phyloP scores from a whole-genome alignment of 352 stramenopile species.

The Phytopythium oedochilum region DNA sequence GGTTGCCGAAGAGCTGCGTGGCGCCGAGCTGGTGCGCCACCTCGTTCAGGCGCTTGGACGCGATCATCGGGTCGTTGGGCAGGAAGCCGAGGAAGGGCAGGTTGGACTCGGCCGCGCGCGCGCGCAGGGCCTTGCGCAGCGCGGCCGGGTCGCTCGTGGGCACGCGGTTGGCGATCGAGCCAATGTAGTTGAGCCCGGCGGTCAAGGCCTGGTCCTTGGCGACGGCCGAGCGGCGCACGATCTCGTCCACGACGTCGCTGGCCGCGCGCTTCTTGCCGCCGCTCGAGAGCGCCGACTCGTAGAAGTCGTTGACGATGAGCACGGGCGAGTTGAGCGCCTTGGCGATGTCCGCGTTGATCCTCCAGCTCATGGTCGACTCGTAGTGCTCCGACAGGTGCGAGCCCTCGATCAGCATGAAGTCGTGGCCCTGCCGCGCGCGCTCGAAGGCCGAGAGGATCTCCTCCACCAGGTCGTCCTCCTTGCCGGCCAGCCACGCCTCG shows the following conservation, averaged over 20 bases:
- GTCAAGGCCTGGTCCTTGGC: conserved; percentile 57
- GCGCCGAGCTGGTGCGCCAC: conserved; percentile 60
- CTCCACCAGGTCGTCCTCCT: conserved; percentile 62
- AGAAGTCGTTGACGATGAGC: conserved; percentile 57
- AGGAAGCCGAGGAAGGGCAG: conserved; percentile 65
- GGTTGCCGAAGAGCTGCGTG: conserved; percentile 57
- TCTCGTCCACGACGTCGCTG: conserved; percentile 33
- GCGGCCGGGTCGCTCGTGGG: conserved; percentile 25
- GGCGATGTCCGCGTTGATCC: conserved; percentile 75
- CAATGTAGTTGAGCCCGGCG: conserved; percentile 59
- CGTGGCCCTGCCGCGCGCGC: conserved; percentile 40
- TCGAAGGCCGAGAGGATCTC: conserved; percentile 67
- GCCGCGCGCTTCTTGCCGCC: conserved; percentile 1
- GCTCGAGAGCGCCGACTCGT: conserved; percentile 16
- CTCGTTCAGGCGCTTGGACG: conserved; percentile 75
- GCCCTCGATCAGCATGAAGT: conserved; percentile 86
- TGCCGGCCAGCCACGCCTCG: conserved; percentile 45
- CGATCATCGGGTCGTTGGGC: conserved; percentile 60
- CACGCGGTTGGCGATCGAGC: conserved; percentile 74
- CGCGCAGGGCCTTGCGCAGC: conserved; percentile 26
- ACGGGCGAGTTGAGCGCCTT: conserved; percentile 62
- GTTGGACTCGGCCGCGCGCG: conserved; percentile 28
- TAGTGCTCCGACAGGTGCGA: conserved; percentile 50
- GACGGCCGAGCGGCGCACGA: conserved; percentile 47
- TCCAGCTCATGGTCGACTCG: conserved; percentile 72